A percentile compares a stretch with the other conserved stretches of the same genome.
Conservation (phyloP, 305 asterid species). For the Fraxinus xanthoxyloides region DNA sequence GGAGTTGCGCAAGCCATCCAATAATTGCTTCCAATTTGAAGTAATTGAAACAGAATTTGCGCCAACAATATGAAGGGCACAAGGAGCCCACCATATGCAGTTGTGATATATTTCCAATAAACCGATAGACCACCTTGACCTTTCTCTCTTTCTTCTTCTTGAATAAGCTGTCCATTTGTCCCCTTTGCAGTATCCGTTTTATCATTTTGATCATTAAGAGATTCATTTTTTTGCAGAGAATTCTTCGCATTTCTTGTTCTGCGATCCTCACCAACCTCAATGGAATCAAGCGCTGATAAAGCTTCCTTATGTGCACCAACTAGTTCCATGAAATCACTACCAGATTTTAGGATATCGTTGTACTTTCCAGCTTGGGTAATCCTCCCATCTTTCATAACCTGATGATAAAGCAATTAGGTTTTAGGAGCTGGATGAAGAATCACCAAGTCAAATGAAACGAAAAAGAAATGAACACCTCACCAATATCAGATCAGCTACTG, state of each 20-base stretch:
- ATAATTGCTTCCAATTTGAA: constrained; percentile 87
- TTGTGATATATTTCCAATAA: constrained; percentile 71
- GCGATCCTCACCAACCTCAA: constrained; percentile 33
- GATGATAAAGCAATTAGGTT: constrained; percentile 3
- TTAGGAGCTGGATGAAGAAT: background rate
- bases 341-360: constrained; percentile 60
- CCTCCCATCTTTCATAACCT: constrained; percentile 81
- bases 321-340: constrained; percentile 74
- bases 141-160: constrained; percentile 91
- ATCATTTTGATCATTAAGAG: constrained; percentile 30
- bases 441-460: background rate
- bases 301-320: constrained; percentile 91
- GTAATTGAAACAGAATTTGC: constrained; percentile 50
- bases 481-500: constrained; percentile 77
- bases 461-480: constrained; percentile 36
- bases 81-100: constrained; percentile 70
- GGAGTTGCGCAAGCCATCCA: constrained; percentile 99
- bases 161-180: constrained; percentile 62
- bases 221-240: constrained; percentile 34
- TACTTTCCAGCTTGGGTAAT: constrained; percentile 74
- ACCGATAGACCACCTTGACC: constrained; percentile 66
- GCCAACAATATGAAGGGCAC: constrained; percentile 66
- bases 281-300: constrained; percentile 53
- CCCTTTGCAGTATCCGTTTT: constrained; percentile 27
- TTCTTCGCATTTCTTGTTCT: constrained; percentile 22